Evolutionary conservation across 2,329 filamentous ascomycete species (phyloP), one percentile per base, ranked within the genome.

Genomic region (Colletotrichum chrysophilum): DNA sequence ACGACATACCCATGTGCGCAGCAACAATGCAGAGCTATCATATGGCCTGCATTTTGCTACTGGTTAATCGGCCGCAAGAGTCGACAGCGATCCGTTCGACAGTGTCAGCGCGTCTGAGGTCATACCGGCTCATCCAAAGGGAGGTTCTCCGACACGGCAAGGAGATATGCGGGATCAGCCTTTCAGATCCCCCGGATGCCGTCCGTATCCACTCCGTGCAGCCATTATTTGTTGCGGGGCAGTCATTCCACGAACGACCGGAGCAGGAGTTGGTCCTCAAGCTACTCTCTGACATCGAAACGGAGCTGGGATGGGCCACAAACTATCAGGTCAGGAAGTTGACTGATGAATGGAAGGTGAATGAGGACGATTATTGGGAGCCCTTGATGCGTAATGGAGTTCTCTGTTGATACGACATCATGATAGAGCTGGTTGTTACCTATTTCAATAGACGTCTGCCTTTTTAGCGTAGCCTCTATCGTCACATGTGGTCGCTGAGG

Each of bases 11-110:
- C 0, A 89, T 93, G 87, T 94, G 91, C 82, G 91, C 90, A 0
- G 91, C 91, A 4, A 91, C 91, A 2, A 93, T 93, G 88, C 91
- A 93, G 79, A 88, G 88, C 75, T 93, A 92, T 77, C 90, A 93
- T 79, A 93, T 93, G 85, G 91, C 90, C 1, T 88, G 90, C 58
- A 91, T 93, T 13, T 87, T 93, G 6, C 81, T 94, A 0, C 86
- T 92, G 14, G 87, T 66, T 2, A 72, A 61, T 52, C 32, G 34
- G 9, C 62, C 62, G 5, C 62, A 72, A 24, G 62, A 72, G 7
- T 72, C 52, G 4, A 72, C 62, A 28, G 61, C 62, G 4, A 72
- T 72, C 3, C 32, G 62, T 8, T 72, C 62, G 7, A 72, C 34
- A 2, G 62, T 72, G 13, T 67, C 52, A 13, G 70, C 62, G 13